Percentiles rank a stretch among this genome's conserved stretches.
Evolutionary conservation across 1,284 basidiomycete genomes (phyloP).

Genomic region (Cerioporus squamosus): DNA sequence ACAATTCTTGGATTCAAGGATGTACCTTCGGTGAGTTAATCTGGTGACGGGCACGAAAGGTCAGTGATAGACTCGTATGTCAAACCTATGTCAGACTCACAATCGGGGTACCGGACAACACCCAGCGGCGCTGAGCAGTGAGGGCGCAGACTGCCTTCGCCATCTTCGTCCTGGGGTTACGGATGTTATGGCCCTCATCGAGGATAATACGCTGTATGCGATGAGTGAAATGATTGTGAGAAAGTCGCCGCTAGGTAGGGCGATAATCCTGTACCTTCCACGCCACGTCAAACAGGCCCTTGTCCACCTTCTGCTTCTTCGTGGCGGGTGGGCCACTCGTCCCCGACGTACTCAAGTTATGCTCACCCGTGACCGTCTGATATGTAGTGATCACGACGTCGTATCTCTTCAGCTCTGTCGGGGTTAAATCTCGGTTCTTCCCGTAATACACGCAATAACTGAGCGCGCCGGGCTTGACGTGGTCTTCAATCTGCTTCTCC

Average conservation of each 20-base stretch:
- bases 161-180: conserved; percentile 87
- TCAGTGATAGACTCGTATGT: background rate
- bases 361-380: conserved; percentile 67
- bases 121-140: conserved; percentile 78
- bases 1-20: background rate
- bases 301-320: conserved; percentile 63
- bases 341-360: conserved; percentile 34
- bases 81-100: conserved; percentile 46
- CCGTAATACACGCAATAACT: conserved; percentile 75
- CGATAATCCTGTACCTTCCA: conserved; percentile 68
- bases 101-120: conserved; percentile 86
- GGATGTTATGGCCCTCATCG: conserved; percentile 88
- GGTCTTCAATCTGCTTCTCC: conserved; percentile 87
- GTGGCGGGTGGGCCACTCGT: conserved; percentile 39
- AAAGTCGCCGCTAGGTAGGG: no score
- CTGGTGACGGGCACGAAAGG: conserved; percentile 45
- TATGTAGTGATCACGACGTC: conserved; percentile 94
- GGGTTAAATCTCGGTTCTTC: conserved; percentile 59
- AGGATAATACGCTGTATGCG: conserved; percentile 69
- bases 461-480: conserved; percentile 63
- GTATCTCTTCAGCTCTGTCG: conserved; percentile 64
- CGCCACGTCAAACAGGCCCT: conserved; percentile 64
- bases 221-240: no score
- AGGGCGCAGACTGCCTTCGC: conserved; percentile 72
- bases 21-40: conserved; percentile 78